Base-by-base conservation (phyloP, 495 filamentous ascomycete species). In the Aspergillus olivimuriae region DNA sequence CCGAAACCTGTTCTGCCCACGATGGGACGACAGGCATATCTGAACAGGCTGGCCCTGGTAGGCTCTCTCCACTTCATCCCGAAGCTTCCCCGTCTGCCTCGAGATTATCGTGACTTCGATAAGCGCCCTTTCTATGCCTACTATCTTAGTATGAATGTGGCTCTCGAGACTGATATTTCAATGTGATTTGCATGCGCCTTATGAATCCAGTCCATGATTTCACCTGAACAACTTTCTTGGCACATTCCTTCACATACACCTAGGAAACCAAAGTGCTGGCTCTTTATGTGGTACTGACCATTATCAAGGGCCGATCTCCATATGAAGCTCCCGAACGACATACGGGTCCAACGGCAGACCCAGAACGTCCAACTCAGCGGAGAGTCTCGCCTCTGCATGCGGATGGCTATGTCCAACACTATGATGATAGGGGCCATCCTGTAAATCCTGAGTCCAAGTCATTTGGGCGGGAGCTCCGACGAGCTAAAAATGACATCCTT, bases 341-440 rank as follows among this genome's bases (percentile, higher is more conserved):
- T 18, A 22, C 46, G 18, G 46, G 34, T 9, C n/a, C 48, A n/a
- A 19, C 46, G 23, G 44, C 48, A 19, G 51, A 57, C 10, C 52
- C 41, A 21, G 46, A 37, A 34, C 52, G 16, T 39, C 34, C 58
- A 22, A 52, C 54, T 18, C 41, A 30, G 11, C 56, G 46, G 33
- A 57, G 53, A 47, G 50, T 58, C 16, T 80, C 41, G 43, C 53
- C 31, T 59, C 59, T 59, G 56, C 54, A 72, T 47, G 60, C 59
- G 19, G 72, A 78, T 46, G 55, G 53, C 28, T 75, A 73, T 49
- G 69, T 62, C 21, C 84, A 87, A 63, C 65, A 77, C 34, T 88
- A 85, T 59, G 83, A 87, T 61, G 72, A 75, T n/a, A 72, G 77
- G 41, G 85, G 84, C 11, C 78, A 82, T 41, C 80, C 84, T 5